Base-by-base conservation (phyloP, 2,329 filamentous ascomycete genomes). In the Botrytis paeoniae region DNA sequence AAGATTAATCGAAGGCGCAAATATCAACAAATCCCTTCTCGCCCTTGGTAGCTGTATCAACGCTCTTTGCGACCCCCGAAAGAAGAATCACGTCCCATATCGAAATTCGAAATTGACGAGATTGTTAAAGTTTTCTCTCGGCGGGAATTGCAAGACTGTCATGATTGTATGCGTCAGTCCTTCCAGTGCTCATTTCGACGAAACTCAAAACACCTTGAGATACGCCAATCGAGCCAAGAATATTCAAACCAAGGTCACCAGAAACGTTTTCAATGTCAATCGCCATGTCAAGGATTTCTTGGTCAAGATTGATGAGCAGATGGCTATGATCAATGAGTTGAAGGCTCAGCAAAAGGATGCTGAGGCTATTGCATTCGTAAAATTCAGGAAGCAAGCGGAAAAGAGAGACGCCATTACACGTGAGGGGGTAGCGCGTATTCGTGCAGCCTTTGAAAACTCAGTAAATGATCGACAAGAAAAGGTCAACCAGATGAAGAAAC, bases 101-200 rank as follows among this genome's bases (percentile, higher is more conserved):
- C 90, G 96, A 78, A 98, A 99, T 84, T 98, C 95, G 76, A 99
- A 98, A 80, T 90, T 99, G 71, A 99, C 96, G 0, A 91, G 96
- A 70, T 86, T 99, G 7, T 88, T 99, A 71, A 99, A 99, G 80
- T 99, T 99, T 83, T 97, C 95, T 0, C 89, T 99, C 0, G 96
- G 96, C 43, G 96, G 96, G 4, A 99, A 99, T 82, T 99, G 96
- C 87, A 97, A 95, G 83, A 99, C 96, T 0, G 96, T 99, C 81
- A 99, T 99, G 96, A 98, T 99, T 82, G 96, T 99, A 39, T 99
- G 96, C 80, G 93, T 99, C 71, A 98, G 95, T 78, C 96, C 96
- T 1, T 98, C 94, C 0, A 98, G 96, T 80, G 92, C 93, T 8
- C 96, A 99, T 83, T 99, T 96, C 78, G 96, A 99, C 82, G 96